phyloP scores from a whole-genome alignment of 2,329 filamentous ascomycete genomes.

The Albifimbria verrucaria region DNA sequence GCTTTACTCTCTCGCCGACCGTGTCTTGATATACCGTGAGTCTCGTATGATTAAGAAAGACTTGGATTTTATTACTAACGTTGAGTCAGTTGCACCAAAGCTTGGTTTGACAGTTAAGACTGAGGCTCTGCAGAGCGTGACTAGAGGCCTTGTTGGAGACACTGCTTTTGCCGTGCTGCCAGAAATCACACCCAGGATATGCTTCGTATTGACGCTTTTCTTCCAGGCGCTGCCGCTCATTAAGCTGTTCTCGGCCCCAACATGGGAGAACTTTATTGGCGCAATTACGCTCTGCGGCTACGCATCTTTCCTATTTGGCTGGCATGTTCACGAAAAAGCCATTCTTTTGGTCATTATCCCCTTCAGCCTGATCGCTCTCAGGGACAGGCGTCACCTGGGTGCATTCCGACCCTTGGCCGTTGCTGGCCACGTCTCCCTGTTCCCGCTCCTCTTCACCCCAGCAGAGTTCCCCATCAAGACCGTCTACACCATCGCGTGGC shows the following conservation, averaged over 20 bases:
- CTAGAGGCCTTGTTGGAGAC: slow-evolving; percentile 87
- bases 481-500: slow-evolving; percentile 88
- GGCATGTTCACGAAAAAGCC: slow-evolving; percentile 98
- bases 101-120: slow-evolving; percentile 70
- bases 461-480: slow-evolving; percentile 94
- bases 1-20: slow-evolving; percentile 87
- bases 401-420: slow-evolving; percentile 91
- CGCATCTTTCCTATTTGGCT: slow-evolving; percentile 94
- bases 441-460: slow-evolving; percentile 87
- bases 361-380: slow-evolving; percentile 87
- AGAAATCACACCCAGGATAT: slow-evolving; percentile 74
- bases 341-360: slow-evolving; percentile 92
- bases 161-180: slow-evolving; percentile 92
- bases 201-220: slow-evolving; percentile 77
- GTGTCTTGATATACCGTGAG: slow-evolving; percentile 76
- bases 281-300: slow-evolving; percentile 91
- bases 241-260: slow-evolving; percentile 77
- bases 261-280: slow-evolving; percentile 86
- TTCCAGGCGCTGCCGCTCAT: slow-evolving; percentile 78
- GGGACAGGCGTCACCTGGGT: slow-evolving; percentile 83
- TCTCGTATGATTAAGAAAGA: slow-evolving; percentile 5
- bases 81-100: slow-evolving; percentile 67
- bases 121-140: slow-evolving; percentile 82
- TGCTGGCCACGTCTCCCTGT: slow-evolving; percentile 90
- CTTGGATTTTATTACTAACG: slow-evolving; percentile 7